Base-by-base conservation (phyloP, 2,329 filamentous ascomycete species). In the Albifimbria verrucaria region DNA sequence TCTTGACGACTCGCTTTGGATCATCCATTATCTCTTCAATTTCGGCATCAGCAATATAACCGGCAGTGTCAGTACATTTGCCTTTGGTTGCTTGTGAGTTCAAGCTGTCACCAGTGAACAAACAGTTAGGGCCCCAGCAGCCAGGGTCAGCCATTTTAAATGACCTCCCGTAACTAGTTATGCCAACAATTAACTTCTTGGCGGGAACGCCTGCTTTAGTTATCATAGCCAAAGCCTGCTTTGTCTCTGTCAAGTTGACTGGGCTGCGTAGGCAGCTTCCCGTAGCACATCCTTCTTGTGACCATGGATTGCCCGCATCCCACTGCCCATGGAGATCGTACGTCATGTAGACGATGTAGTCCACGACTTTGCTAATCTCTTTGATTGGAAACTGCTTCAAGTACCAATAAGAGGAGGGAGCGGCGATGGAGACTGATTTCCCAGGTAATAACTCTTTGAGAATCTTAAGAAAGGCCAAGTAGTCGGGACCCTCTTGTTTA, bases 341-440 rank as follows among this genome's bases (percentile, higher is more conserved):
- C 3, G 67, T 68, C 65, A 71, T 71, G 24, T 62, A 70, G 12
- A 72, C 58, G 12, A 72, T 64, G 39, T 72, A 72, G 49, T 72
- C 67, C 0, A 70, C 39, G 11, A 58, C 22, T 2, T 52, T 48
- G 10, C 52, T 51, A 10, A 70, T 69, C 0, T 57, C 15, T 2
- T 58, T 50, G 10, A 72, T 63, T 0, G 65, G 68, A 22, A 67
- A 72, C 1, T 22, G 28, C 47, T 63, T 62, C 0, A 73, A 58
- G 15, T 72, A 72, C 69, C 67, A 72, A 49, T 56, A 72, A 0
- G 68, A 72, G 0, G 65, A 59, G 0, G 67, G 69, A 0, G 65
- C 62, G 1, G 68, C 64, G 28, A 73, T 64, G 0, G 65, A 69
- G 0, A 72, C n/a, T 0, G 62, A 53, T 48, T 68, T 69, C 3